Conservation (phyloP, 345 rosid genomes). For the Cardiospermum halicacabum region DNA sequence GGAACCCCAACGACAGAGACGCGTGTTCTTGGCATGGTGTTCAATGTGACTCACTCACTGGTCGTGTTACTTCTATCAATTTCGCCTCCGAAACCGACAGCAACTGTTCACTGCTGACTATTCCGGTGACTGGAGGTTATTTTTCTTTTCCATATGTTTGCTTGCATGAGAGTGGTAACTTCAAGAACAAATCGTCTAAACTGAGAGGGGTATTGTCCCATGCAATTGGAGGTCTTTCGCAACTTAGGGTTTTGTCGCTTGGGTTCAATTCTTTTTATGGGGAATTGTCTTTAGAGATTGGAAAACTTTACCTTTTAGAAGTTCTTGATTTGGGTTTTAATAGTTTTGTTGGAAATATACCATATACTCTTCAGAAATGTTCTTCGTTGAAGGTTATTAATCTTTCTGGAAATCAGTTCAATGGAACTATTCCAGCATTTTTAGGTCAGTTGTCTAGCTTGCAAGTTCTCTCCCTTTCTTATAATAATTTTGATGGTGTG, state of each 20-base stretch:
- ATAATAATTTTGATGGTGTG: slow-evolving; percentile 31
- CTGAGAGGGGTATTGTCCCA: slow-evolving; percentile 30
- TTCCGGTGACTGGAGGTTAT: slow-evolving; percentile 24
- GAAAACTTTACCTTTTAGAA: slow-evolving; percentile 31
- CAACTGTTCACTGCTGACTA: slow-evolving; percentile 22
- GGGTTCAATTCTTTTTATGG: slow-evolving; percentile 39
- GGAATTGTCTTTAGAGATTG: slow-evolving; percentile 35
- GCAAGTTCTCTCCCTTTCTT: slow-evolving; percentile 31
- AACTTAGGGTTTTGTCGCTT: slow-evolving; percentile 36
- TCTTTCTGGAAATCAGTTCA: slow-evolving; percentile 39
- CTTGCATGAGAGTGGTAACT: slow-evolving; percentile 6
- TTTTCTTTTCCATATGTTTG: slow-evolving; percentile 33
- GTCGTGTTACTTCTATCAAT: slow-evolving; percentile 32
- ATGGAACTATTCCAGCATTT: slow-evolving; percentile 34
- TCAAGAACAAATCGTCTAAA: slow-evolving; percentile 12
- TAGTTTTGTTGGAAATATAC: slow-evolving; percentile 33
- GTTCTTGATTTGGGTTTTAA: slow-evolving; percentile 53
- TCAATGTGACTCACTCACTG: slow-evolving; percentile 31
- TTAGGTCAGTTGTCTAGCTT: slow-evolving; percentile 15
- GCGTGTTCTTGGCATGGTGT: slow-evolving; percentile 42
- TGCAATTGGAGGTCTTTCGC: slow-evolving; percentile 29
- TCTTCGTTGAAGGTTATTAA: slow-evolving; percentile 29
- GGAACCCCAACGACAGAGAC: slow-evolving; percentile 40
- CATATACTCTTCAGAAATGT: slow-evolving; percentile 28
- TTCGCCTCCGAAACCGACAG: slow-evolving; percentile 20